Evolutionary conservation across 2,329 filamentous ascomycete genomes (phyloP), one percentile per base, ranked within the genome.

Genomic region (Dactylellina parvicollis): DNA sequence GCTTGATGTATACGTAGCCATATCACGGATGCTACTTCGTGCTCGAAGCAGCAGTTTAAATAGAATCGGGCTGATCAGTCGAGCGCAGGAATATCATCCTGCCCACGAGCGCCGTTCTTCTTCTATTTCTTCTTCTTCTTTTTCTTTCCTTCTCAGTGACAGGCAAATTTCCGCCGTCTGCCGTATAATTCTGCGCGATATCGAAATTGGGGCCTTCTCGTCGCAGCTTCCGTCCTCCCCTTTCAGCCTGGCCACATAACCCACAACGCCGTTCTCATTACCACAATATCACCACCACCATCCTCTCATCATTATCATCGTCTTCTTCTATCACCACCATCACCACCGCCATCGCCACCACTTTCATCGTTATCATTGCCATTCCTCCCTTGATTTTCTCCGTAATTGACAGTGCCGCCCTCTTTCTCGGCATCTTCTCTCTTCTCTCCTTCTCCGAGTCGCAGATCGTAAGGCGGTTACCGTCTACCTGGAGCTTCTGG

Each of bases 1-100:
- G 52, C 62, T 67, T 67, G 62, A 52, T 67, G 62, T 56, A 67
- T 67, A 67, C 62, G 62, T 67, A 67, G 62, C 62, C 62, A 59
- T 52, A 59, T 56, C 52, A 28, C 44, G 38, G 16, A 42, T 42
- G 36, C n/a, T 18, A 47, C 38, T 34, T n/a, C n/a, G n/a, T n/a
- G n/a, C n/a, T n/a, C n/a, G n/a, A n/a, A n/a, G n/a, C n/a, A 9
- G 16, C 34, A 38, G 12, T 32, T 32, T 12, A 32, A 32, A 32
- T 12, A 12, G 12, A 12, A 5, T 32, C 30, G 30, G 5, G 30
- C 5, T 32, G 36, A 40, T 4, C 7, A 14, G 7, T 40, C 36
- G 30, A 5, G 5, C 30, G 30, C 30, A 12, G 12, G 12, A n/a
- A n/a, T n/a, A n/a, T n/a, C n/a, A n/a, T n/a, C n/a, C n/a, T n/a